A percentile compares a stretch with the other conserved stretches of the same genome.
These are phyloP conservation scores for Sporothrix pallida DNA, from an alignment of 2,329 filamentous ascomycete genomes.

Conservation along the genomic window DNA sequence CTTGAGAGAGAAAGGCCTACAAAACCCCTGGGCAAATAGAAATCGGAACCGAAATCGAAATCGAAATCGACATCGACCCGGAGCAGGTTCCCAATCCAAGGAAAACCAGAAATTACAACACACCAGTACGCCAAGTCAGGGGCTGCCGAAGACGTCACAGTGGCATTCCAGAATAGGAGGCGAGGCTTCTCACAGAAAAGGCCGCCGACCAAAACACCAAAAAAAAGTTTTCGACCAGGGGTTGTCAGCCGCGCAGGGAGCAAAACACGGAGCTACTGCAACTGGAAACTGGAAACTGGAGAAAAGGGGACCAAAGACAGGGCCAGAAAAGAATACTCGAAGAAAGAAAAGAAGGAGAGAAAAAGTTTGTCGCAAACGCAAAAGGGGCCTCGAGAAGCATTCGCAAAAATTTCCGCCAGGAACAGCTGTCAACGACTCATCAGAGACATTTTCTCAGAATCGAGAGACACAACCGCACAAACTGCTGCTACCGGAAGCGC, in stretches of 20 bases:
- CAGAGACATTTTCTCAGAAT: background rate
- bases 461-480: background rate
- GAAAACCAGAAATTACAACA: background rate
- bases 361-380: background rate
- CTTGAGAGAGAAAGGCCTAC: no score
- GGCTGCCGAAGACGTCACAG: conserved; percentile 27
- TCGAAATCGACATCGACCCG: background rate
- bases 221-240: conserved; percentile 2
- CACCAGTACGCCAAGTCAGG: background rate
- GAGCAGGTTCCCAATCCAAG: background rate
- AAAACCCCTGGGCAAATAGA: no score
- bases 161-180: conserved; percentile 15
- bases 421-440: conserved; percentile 4
- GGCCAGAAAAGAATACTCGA: background rate
- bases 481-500: conserved; percentile 1
- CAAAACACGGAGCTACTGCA: conserved; percentile 26
- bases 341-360: background rate
- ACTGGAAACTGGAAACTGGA: conserved; percentile 12
- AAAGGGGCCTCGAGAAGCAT: background rate
- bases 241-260: background rate
- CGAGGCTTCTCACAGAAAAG: background rate
- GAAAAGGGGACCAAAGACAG: background rate
- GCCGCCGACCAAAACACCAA: background rate
- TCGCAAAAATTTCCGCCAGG: background rate
- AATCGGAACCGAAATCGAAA: no score